phyloP scores from a whole-genome alignment of 495 filamentous ascomycete genomes.

The Podospora pseudopauciseta region DNA sequence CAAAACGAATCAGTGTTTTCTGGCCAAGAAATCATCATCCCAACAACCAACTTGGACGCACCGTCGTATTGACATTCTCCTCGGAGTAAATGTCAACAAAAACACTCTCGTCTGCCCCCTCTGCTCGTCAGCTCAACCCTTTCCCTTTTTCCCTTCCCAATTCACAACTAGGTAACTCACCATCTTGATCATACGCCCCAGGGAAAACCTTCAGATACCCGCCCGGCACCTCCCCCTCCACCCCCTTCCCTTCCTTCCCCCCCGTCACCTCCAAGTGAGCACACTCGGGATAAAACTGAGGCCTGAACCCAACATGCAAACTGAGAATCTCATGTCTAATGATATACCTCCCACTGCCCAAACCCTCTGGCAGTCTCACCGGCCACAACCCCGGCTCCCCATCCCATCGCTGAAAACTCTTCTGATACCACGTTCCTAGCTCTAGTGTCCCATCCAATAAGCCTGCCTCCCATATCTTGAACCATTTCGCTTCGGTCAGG shows the following conservation, averaged over 20 bases:
- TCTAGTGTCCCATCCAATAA: slow-evolving; percentile 45
- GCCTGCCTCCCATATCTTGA: slow-evolving; percentile 53
- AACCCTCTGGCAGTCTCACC: slow-evolving; percentile 43
- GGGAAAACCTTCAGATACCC: slow-evolving; percentile 48
- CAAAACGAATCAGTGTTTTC: no score
- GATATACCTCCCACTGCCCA: slow-evolving; percentile 49
- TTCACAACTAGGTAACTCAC: slow-evolving; percentile 24
- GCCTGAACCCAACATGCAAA: slow-evolving; percentile 49
- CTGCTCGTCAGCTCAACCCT: background rate
- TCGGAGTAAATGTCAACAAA: slow-evolving; percentile 49
- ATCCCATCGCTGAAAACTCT: slow-evolving; percentile 47
- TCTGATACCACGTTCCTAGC: slow-evolving; percentile 53
- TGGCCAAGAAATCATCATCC: no score
- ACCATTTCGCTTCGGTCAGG: slow-evolving; percentile 42
- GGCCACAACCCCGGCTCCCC: slow-evolving; percentile 45
- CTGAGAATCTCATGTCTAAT: slow-evolving; percentile 54
- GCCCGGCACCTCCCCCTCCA: slow-evolving; percentile 10
- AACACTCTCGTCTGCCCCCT: slow-evolving; percentile 45
- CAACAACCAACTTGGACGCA: slow-evolving; percentile 10
- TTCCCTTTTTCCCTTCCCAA: no score
- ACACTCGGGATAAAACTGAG: slow-evolving; percentile 57
- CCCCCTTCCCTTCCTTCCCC: slow-evolving; percentile 38
- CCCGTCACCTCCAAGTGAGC: slow-evolving; percentile 52
- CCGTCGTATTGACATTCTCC: slow-evolving; percentile 31
- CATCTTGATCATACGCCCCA: slow-evolving; percentile 45